These are phyloP conservation scores for Globisporangium uncinulatum DNA, from an alignment of 352 stramenopile species.

Conservation along the genomic window DNA sequence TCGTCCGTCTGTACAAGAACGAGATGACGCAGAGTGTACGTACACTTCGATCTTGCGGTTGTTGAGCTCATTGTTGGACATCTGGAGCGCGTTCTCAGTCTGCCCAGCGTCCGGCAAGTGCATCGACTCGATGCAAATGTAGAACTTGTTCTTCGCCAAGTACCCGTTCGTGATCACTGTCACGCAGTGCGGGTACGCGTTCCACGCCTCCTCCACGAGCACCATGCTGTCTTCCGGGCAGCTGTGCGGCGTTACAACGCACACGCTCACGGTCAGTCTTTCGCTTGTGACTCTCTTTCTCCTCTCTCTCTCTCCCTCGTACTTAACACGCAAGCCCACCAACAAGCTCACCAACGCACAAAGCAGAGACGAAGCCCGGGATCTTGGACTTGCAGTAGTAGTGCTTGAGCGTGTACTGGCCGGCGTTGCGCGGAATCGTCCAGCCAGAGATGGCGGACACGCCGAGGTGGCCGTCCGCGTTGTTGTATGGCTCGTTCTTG, in stretches of 20 bases:
- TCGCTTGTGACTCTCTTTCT: no score
- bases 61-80: conserved; percentile 67
- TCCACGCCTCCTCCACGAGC: conserved; percentile 84
- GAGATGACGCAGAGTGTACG: conserved; percentile 7
- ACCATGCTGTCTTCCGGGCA: conserved; percentile 84
- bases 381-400: conserved; percentile 87
- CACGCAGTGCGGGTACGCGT: conserved; percentile 82
- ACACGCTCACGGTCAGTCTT: not conserved
- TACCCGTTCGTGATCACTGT: conserved; percentile 85
- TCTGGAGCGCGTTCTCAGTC: conserved; percentile 58
- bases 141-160: conserved; percentile 84
- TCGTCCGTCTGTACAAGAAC: no score
- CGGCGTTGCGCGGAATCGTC: conserved; percentile 67
- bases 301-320: no score
- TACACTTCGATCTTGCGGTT: conserved; percentile 76
- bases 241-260: conserved; percentile 20
- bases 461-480: conserved; percentile 70
- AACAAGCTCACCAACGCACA: conserved; percentile 32
- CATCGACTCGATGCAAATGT: conserved; percentile 80
- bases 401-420: conserved; percentile 87
- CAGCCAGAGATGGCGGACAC: conserved; percentile 72
- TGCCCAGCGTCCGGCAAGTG: conserved; percentile 56
- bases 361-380: conserved; percentile 67
- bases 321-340: no score
- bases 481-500: conserved; percentile 64